Base-by-base conservation (phyloP, 139 green algal genomes). In the Nannochloris sp. region DNA sequence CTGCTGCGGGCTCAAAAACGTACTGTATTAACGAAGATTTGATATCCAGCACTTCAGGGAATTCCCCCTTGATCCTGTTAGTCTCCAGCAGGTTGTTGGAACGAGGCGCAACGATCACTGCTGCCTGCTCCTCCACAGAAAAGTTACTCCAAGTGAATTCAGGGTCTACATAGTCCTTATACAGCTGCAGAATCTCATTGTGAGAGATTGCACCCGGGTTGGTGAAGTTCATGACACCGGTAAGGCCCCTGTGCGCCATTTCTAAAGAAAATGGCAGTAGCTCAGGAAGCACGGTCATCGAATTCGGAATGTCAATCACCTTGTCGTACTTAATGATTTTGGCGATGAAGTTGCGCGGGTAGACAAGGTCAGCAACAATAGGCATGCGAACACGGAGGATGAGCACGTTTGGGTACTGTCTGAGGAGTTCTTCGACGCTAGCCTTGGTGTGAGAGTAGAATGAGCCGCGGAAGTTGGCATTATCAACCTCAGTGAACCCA, bases 171-270 rank as follows among this genome's bases (percentile, higher is more conserved):
- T 96, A 95, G 15, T 97, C 74, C 77, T 88, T 90, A 84, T 97
- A 97, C 64, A 98, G 67, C 79, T 96, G 30, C 67, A 98, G 64
- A 35, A 98, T 93, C 71, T 98, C 88, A 68, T 98, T 97, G 75
- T 98, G 93, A 74, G 83, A 95, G 76, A 98, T 86, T 39, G 81
- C 81, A 2, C 93, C 93, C 12, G 93, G 93, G 83, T 98, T 98
- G 60, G 93, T 98, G 81, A 89, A 98, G 85, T 98, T 98, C 86
- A 97, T 95, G 75, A 97, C 91, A 61, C 89, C 92, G 4, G 86
- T 96, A 51, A 96, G 79, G 32, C 82, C 80, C 42, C 90, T 78
- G 72, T 86, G 80, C 46, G 90, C 86, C 88, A 97, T 95, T 71
- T 97, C 87, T 12, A 97, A 78, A 29, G 87, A 89, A 48, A 83